Evolutionary conservation across 148 eudicot genomes (phyloP).

Genomic region (Fallopia convolvulus): DNA sequence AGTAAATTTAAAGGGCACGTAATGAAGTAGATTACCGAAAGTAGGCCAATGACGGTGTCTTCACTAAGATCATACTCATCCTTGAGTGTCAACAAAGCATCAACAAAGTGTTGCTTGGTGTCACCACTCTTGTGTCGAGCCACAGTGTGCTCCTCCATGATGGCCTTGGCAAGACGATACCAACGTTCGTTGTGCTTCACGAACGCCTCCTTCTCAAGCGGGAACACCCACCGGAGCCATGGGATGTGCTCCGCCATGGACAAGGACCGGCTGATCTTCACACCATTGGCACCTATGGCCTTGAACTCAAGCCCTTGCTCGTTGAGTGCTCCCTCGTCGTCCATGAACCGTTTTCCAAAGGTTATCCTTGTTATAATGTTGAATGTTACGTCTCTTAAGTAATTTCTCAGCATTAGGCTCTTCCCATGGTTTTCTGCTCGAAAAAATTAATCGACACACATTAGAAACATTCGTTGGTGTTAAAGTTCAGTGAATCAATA

Average conservation of each 20-base stretch:
- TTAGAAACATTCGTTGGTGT: too few species aligned
- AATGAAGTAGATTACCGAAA: constrained; percentile 45
- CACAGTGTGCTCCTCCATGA: constrained; percentile 66
- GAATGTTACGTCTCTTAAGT: constrained; percentile 27
- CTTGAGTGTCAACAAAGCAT: constrained; percentile 60
- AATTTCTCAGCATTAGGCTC: constrained; percentile 23
- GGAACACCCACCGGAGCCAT: constrained; percentile 60
- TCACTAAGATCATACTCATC: constrained; percentile 74
- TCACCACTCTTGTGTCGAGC: constrained; percentile 38
- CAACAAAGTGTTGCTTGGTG: constrained; percentile 69
- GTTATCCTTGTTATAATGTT: constrained; percentile 40
- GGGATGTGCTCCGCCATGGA: constrained; percentile 61
- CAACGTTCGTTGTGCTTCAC: constrained; percentile 42
- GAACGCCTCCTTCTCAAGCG: constrained; percentile 46
- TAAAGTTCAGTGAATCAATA: too few species aligned
- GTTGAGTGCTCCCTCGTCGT: constrained; percentile 54
- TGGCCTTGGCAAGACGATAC: constrained; percentile 47
- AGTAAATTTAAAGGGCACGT: too few species aligned
- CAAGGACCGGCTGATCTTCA: constrained; percentile 34
- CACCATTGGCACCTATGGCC: constrained; percentile 42
- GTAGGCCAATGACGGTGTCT: constrained; percentile 71
- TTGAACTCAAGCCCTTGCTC: constrained; percentile 73
- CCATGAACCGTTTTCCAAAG: constrained; percentile 39
- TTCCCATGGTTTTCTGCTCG: constrained; percentile 27
- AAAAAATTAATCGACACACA: too few species aligned